Conservation (phyloP, 805 yeast species). For the Cyberlindnera sargentensis region DNA sequence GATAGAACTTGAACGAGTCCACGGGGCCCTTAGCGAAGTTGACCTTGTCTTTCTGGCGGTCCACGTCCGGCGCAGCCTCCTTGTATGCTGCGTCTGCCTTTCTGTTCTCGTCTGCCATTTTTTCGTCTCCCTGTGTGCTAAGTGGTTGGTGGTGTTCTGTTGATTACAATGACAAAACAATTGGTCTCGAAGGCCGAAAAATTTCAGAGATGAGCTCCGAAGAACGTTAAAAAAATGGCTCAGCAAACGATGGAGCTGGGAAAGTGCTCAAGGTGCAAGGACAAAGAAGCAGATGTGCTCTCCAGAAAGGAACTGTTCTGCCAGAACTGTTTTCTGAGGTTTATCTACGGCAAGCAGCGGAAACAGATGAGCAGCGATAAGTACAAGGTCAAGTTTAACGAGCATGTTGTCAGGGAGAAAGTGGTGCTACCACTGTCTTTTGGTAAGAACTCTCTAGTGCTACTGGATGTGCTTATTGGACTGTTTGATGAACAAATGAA, state of each 20-base stretch:
- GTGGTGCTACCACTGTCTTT: slow-evolving; percentile 58
- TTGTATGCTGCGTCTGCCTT: slow-evolving; percentile 15
- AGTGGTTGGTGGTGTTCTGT: not conserved
- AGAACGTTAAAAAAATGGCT: not conserved
- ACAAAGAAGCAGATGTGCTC: slow-evolving; percentile 32
- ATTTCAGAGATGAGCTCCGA: slow-evolving; percentile 4
- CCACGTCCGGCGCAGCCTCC: slow-evolving; percentile 19
- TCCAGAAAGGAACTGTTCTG: slow-evolving; percentile 66
- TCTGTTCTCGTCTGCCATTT: slow-evolving; percentile 9
- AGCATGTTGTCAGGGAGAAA: slow-evolving; percentile 33
- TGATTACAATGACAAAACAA: no score
- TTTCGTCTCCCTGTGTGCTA: not conserved
- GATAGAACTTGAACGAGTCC: slow-evolving; percentile 62
- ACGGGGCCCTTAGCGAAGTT: slow-evolving; percentile 48
- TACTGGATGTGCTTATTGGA: slow-evolving; percentile 59
- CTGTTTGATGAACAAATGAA: slow-evolving; percentile 53
- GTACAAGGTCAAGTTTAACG: slow-evolving; percentile 64
- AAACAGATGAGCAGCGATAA: slow-evolving; percentile 64
- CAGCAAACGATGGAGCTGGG: not conserved
- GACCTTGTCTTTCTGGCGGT: slow-evolving; percentile 31
- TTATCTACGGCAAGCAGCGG: slow-evolving; percentile 73
- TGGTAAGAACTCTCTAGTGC: slow-evolving; percentile 60
- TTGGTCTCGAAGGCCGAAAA: not conserved
- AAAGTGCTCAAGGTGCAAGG: slow-evolving; percentile 38
- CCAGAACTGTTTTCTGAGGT: slow-evolving; percentile 58